Evolutionary conservation across 2,329 filamentous ascomycete genomes (phyloP), one percentile per base, ranked within the genome.

Genomic region (Ilyonectria destructans): DNA sequence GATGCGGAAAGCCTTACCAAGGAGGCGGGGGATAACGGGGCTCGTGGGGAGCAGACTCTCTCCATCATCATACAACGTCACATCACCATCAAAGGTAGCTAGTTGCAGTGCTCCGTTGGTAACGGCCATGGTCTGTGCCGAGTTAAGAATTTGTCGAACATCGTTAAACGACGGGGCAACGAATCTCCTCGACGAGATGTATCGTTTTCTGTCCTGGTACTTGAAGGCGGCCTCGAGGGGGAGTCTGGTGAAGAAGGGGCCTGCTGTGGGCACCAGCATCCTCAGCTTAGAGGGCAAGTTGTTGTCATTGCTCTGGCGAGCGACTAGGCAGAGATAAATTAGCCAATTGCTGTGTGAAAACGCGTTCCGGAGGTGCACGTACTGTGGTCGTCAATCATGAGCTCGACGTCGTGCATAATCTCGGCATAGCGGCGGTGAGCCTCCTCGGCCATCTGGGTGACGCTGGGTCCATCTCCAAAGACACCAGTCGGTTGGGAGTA

Each of bases 91-190:
- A 79, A 99, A 99, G 0, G 96, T 99, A 61, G 97, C 92, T 4
- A 99, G 88, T 74, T 96, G 91, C 9, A 98, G 87, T 5, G 90
- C 88, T 23, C 92, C 91, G 26, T 89, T 90, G 17, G 94, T 92
- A n/a, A 98, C 89, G 45, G 94, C 94, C 91, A 98, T 95, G 68
- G 96, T 87, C 82, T 99, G 96, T 19, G 96, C 95, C 45, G 96
- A 96, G 83, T 99, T 99, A 74, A 99, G 89, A 58, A 97, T 92
- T 26, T 98, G 87, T 2, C 96, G 91, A 67, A 99, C 91, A 79
- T 99, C 96, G 82, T 99, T 99, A 87, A 99, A 99, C 1, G 94
- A 97, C 0, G 96, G 96, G 1, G 96, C 93, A 2, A 99, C 96
- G 79, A 98, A 98, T 68, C 96, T 91, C 26, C 96, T 89, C 2